Percentiles rank a stretch among this genome's conserved stretches.
Evolutionary conservation across 1,284 basidiomycete genomes (phyloP).

Genomic region (Ceratobasidium theobromae): DNA sequence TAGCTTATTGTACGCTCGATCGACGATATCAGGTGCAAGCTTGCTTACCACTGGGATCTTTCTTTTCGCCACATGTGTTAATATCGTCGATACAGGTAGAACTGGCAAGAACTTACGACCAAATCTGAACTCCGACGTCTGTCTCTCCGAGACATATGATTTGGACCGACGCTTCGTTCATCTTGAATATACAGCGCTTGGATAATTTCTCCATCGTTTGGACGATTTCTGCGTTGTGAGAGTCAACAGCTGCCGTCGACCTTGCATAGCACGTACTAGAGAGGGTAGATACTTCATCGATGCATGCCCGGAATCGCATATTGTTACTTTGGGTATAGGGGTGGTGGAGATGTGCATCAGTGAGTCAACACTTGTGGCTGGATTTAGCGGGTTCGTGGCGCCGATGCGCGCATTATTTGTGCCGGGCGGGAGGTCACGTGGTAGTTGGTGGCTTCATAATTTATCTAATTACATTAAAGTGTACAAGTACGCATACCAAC

Average conservation of each 20-base stretch:
- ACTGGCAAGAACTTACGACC: conserved; percentile 67
- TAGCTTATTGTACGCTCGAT: conserved; percentile 60
- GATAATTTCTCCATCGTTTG: conserved; percentile 81
- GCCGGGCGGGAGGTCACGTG: too few species aligned
- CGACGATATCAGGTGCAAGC: neutral
- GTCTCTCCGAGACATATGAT: conserved; percentile 81
- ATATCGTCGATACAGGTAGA: neutral
- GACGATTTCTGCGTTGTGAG: conserved; percentile 57
- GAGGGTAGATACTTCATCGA: conserved; percentile 61
- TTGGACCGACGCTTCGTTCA: conserved; percentile 72
- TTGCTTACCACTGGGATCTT: conserved; percentile 47
- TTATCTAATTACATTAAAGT: too few species aligned
- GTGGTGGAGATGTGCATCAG: too few species aligned
- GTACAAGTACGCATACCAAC: too few species aligned
- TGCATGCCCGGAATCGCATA: conserved; percentile 68
- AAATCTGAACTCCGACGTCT: conserved; percentile 85
- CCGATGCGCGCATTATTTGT: too few species aligned
- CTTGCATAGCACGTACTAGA: conserved; percentile 48
- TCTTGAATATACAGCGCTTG: conserved; percentile 78
- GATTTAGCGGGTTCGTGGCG: too few species aligned
- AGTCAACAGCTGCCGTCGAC: neutral
- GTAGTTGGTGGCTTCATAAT: too few species aligned
- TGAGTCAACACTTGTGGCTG: too few species aligned
- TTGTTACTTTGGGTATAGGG: too few species aligned
- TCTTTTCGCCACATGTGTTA: conserved; percentile 34